phyloP scores from a whole-genome alignment of 495 filamentous ascomycete species.

The Penicillium lagena region DNA sequence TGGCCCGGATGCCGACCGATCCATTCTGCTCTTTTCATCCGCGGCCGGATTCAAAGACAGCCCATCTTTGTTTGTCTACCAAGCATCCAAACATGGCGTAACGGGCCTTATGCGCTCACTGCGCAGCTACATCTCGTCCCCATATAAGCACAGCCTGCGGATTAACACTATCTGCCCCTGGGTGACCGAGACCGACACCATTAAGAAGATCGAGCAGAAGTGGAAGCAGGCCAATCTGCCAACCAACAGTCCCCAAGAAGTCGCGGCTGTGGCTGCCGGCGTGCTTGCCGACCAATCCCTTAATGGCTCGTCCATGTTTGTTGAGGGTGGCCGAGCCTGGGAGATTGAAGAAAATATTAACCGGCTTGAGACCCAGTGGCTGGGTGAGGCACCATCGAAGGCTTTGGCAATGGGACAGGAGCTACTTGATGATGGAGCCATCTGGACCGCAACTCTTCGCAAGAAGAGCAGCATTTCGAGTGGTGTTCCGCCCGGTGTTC shows the following conservation, averaged over 20 bases:
- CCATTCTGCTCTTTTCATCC: constrained; percentile 38
- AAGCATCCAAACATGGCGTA: constrained; percentile 44
- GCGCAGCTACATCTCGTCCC: constrained; percentile 28
- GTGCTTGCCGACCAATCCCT: constrained; percentile 28
- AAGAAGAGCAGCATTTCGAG: constrained; percentile 16
- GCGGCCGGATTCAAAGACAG: constrained; percentile 42
- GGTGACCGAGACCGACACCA: constrained; percentile 42
- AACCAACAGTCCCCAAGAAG: constrained; percentile 35
- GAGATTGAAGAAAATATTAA: constrained; percentile 42
- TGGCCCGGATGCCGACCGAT: constrained; percentile 32
- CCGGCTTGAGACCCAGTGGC: constrained; percentile 34
- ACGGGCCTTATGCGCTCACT: constrained; percentile 44
- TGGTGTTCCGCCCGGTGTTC: constrained; percentile 17
- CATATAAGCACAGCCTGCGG: constrained; percentile 35
- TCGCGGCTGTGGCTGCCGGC: constrained; percentile 37
- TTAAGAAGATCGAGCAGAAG: constrained; percentile 30
- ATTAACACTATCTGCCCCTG: constrained; percentile 51
- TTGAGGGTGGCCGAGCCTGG: constrained; percentile 42
- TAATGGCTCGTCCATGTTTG: constrained; percentile 41
- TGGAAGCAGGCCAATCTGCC: constrained; percentile 42
- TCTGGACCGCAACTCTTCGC: constrained; percentile 15
- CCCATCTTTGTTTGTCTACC: constrained; percentile 42
- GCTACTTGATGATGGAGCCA: constrained; percentile 24
- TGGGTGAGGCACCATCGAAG: constrained; percentile 34
- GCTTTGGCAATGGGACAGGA: constrained; percentile 31